Conservation (phyloP, 352 stramenopile genomes). For the Phytophthora tentaculata region DNA sequence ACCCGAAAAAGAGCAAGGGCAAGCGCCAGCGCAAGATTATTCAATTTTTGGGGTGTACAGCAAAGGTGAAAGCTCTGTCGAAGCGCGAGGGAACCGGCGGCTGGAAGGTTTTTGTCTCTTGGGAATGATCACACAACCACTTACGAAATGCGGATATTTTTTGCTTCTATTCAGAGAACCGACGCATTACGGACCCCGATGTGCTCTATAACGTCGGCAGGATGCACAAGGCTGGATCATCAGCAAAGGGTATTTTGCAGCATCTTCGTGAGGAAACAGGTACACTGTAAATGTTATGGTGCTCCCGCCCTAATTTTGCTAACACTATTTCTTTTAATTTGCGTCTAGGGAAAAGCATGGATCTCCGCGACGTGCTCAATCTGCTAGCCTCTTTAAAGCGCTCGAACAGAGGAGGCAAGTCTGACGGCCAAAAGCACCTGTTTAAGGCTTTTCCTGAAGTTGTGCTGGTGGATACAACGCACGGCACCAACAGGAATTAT, state of each 20-base stretch:
- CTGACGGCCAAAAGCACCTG: conserved; percentile 10
- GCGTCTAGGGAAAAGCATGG: conserved; percentile 10
- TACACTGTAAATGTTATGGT: neutral
- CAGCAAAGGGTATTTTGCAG: neutral
- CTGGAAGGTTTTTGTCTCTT: conserved; percentile 4
- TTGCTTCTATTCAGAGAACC: neutral
- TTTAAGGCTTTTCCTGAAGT: conserved; percentile 30
- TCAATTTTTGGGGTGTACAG: neutral
- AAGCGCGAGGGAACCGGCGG: neutral
- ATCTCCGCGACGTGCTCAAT: conserved; percentile 18
- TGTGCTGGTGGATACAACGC: no score
- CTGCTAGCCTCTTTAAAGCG: neutral
- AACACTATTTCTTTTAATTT: neutral
- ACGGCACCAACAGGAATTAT: conserved; percentile 23
- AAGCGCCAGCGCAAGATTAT: conserved; percentile 8
- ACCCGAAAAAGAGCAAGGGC: conserved; percentile 12
- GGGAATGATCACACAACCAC: neutral
- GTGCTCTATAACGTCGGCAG: neutral
- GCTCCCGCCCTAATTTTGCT: no score
- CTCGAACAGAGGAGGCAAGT: neutral
- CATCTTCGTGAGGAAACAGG: neutral
- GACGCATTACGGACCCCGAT: neutral
- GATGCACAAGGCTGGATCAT: neutral
- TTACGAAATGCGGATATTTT: neutral
- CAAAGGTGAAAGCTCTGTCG: neutral